Evolutionary conservation across 768 basidiomycete species (phyloP), one percentile per base, ranked within the genome.

Genomic region (Postia placenta): DNA sequence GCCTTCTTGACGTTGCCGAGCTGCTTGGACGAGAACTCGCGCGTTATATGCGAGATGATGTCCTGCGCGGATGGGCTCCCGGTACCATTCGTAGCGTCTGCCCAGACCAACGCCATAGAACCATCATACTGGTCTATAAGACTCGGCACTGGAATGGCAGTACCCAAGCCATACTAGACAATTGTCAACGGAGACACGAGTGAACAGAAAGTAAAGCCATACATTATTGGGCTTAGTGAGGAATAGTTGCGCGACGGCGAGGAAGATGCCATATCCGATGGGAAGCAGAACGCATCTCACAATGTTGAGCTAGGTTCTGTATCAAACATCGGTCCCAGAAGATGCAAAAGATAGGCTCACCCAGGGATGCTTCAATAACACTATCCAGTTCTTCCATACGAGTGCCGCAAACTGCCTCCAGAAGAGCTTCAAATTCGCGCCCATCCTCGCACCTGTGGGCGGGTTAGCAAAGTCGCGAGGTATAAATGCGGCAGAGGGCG

Each of bases 311-410:
- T 83, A 45, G 15, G 35, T 5, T 22, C 7, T 24, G 42, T 19
- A 22, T 38, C n/a, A 20, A 30, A 33, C 35, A 48, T 39, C 20
- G 38, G 3, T 30, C 19, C 5, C 15, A 15, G 27, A 25, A 14
- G 2, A 15, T 20, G 5, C 1, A 5, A 27, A 17, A 39, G 6
- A 11, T 39, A 39, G 20, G 70, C 81, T 61, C 57, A 85, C 83
- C 60, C 83, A 64, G 45, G 80, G 74, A 62, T 83, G 81, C 59
- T 78, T 83, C 20, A 75, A 79, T 24, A 86, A 69, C 0, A 85
- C 71, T 37, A 87, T 85, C 81, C 81, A 85, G 55, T 87, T 87
- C 70, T 87, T 87, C 76, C 79, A 75, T 48, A 78, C 74, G 19
- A 87, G 64, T 2, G 76, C 79, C 3, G 65, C 63, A 48, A 83